A percentile compares a stretch with the other conserved stretches of the same genome.
These are phyloP conservation scores for Macrolepiota albuminosa DNA, from an alignment of 768 basidiomycete genomes.

Conservation along the genomic window DNA sequence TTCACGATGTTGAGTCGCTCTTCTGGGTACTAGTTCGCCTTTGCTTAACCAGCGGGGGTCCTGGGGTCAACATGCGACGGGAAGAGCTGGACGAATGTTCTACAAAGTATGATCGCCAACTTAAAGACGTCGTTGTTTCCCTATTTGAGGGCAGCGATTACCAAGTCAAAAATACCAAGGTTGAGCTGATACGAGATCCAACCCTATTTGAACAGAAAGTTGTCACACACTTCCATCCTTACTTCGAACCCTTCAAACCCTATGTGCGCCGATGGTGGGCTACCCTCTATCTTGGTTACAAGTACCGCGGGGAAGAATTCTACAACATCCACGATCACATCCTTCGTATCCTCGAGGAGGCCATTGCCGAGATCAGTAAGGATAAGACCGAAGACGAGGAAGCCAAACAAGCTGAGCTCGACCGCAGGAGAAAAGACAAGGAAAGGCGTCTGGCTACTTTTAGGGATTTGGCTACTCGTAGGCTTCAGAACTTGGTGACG, in stretches of 20 bases:
- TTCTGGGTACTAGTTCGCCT: slow-evolving; percentile 18
- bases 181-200: neutral
- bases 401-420: neutral
- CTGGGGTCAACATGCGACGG: slow-evolving; percentile 3
- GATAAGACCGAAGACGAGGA: neutral
- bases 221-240: neutral
- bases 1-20: slow-evolving; percentile 10
- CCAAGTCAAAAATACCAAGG: neutral
- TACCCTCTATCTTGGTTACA: neutral
- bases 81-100: neutral
- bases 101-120: neutral
- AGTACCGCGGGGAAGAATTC: neutral
- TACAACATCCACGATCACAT: neutral
- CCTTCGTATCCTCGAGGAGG: neutral
- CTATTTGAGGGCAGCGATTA: neutral
- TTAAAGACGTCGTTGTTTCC: neutral
- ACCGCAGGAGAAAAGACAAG: neutral
- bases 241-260: neutral
- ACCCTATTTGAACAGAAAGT: neutral
- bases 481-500: neutral
- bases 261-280: slow-evolving; percentile 1
- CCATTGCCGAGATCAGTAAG: neutral
- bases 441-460: neutral
- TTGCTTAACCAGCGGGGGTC: slow-evolving; percentile 15
- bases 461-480: too few species aligned